Conservation (phyloP, 176 grass and related monocot species). For the Triticum timopheevii region DNA sequence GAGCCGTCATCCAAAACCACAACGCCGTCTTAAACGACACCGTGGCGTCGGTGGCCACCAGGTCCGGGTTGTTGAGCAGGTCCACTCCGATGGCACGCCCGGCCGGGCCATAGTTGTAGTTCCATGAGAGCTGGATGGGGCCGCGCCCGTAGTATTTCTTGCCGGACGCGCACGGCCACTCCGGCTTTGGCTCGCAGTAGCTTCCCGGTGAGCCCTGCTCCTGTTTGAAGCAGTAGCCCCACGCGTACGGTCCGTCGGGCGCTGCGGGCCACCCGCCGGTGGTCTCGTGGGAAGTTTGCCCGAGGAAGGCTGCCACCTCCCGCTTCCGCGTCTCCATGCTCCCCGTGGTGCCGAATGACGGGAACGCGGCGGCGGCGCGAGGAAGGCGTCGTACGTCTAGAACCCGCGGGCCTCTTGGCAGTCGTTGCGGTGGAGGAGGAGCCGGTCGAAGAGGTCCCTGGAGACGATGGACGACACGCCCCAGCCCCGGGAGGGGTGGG, state of each 20-base stretch:
- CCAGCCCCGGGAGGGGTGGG: neutral
- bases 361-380: conserved; percentile 12
- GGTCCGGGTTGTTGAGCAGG: conserved; percentile 54
- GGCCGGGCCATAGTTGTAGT: conserved; percentile 48
- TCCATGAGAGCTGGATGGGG: no score
- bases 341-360: conserved; percentile 10
- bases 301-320: no score
- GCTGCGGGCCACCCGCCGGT: no score
- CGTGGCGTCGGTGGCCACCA: conserved; percentile 35
- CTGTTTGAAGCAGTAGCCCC: no score
- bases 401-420: conserved; percentile 38
- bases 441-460: neutral
- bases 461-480: conserved; percentile 25
- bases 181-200: no score
- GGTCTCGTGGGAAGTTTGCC: no score
- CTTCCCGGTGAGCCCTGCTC: no score
- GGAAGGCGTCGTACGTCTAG: no score
- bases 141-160: no score
- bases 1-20: conserved; percentile 62
- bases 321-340: no score
- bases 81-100: conserved; percentile 39
- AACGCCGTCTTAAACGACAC: neutral
- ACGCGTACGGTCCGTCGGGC: no score
- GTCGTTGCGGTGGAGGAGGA: conserved; percentile 42
- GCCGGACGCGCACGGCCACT: no score